Evolutionary conservation across 352 stramenopile genomes (phyloP).

Genomic region (Pythium scleroteichum): DNA sequence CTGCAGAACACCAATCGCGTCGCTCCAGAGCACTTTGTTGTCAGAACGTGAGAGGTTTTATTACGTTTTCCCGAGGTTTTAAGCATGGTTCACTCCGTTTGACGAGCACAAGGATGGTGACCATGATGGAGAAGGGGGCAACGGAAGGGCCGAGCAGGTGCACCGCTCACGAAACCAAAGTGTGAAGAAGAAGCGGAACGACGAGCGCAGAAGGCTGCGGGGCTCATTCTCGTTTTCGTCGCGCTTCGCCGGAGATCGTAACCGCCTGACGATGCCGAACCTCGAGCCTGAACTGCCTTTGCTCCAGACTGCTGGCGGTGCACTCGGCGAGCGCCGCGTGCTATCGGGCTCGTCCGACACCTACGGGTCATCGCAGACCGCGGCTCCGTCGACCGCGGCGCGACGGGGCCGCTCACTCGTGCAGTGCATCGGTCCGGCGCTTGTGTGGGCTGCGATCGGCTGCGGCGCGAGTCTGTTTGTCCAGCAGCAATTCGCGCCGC

Average conservation of each 20-base stretch:
- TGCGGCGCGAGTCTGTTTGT: conserved; percentile 43
- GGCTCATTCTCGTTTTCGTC: not conserved
- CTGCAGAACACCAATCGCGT: conserved; percentile 25
- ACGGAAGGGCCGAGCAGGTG: not conserved
- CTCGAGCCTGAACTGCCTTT: conserved; percentile 41
- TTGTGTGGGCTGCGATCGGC: conserved; percentile 56
- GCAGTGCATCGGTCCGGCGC: conserved; percentile 32
- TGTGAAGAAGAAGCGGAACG: not conserved
- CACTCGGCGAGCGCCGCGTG: conserved; percentile 21
- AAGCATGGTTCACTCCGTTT: conserved; percentile 5
- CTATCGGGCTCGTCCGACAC: not conserved
- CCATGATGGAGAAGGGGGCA: conserved; percentile 2
- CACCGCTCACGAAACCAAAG: not conserved
- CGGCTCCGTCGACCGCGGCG: conserved; percentile 25
- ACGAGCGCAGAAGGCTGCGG: not conserved
- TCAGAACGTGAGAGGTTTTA: conserved; percentile 5
- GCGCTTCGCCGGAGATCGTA: not conserved
- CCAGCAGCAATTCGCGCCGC: conserved; percentile 7
- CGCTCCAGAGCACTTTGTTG: not conserved
- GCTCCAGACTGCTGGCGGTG: conserved; percentile 27
- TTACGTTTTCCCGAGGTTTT: conserved; percentile 12
- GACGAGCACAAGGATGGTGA: not conserved
- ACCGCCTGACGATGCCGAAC: conserved; percentile 18
- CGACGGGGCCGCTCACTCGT: conserved; percentile 20
- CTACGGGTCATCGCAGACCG: conserved; percentile 24